Percentiles rank a stretch among this genome's conserved stretches.
phyloP scores from a whole-genome alignment of 164 flowering plant species.

The Magnolia changhungtana region DNA sequence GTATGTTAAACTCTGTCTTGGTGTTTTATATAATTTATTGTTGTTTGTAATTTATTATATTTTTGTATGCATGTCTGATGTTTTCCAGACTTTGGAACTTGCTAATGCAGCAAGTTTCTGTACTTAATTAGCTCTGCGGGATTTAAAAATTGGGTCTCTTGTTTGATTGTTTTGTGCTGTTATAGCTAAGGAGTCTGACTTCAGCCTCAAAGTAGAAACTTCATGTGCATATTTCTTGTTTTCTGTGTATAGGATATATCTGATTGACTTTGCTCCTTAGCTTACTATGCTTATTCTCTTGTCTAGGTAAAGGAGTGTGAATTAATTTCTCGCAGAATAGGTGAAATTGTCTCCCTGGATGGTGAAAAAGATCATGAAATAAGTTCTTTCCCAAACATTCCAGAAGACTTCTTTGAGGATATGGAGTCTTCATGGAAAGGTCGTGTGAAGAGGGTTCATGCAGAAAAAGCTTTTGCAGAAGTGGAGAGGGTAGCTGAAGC shows the following conservation, averaged over 20 bases:
- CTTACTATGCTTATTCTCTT: background rate
- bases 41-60: too few species aligned
- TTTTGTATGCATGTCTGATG: too few species aligned
- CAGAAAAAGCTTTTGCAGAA: slow-evolving; percentile 57
- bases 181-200: background rate
- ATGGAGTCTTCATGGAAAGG: slow-evolving; percentile 94
- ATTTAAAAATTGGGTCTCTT: background rate
- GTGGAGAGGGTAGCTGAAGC: slow-evolving; percentile 77
- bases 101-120: background rate
- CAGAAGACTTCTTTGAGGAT: slow-evolving; percentile 82
- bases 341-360: slow-evolving; percentile 63
- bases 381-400: slow-evolving; percentile 47
- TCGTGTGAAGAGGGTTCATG: slow-evolving; percentile 78
- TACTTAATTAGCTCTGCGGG: background rate
- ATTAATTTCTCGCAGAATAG: slow-evolving; percentile 54
- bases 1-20: too few species aligned
- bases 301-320: slow-evolving; percentile 68
- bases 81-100: too few species aligned
- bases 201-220: background rate
- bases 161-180: background rate
- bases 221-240: background rate
- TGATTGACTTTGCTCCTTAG: background rate
- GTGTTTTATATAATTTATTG: too few species aligned
- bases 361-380: slow-evolving; percentile 64
- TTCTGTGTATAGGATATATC: background rate